Percentiles rank a stretch among this genome's conserved stretches.
Conservation (phyloP, 371 early-diverging fungal genomes). For the Rhizopus stolonifer region DNA sequence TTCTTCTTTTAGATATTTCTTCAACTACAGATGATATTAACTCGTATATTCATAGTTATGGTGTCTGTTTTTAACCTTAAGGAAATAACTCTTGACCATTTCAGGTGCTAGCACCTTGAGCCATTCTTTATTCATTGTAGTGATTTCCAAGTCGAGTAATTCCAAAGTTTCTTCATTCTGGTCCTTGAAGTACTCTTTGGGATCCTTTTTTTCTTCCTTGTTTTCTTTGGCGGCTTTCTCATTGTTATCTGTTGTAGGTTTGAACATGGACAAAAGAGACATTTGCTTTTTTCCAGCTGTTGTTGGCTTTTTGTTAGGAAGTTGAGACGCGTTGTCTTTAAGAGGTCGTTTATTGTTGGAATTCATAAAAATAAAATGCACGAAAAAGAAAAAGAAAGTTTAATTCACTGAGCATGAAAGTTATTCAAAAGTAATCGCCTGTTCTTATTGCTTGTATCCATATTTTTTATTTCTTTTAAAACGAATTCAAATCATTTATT, state of each 20-base stretch:
- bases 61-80: conserved; percentile 42
- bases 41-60: background rate
- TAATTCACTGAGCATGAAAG: no score
- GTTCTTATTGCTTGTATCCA: no score
- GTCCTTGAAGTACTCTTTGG: conserved; percentile 21
- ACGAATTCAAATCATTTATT: no score
- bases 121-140: conserved; percentile 79
- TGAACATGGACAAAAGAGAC: conserved; percentile 38
- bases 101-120: conserved; percentile 66
- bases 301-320: conserved; percentile 12
- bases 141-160: conserved; percentile 68
- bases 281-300: conserved; percentile 22
- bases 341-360: conserved; percentile 10
- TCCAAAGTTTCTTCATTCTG: conserved; percentile 43
- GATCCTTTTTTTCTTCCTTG: conserved; percentile 5
- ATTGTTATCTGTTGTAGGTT: conserved; percentile 13
- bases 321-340: conserved; percentile 17
- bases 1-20: conserved; percentile 64
- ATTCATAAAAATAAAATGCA: background rate
- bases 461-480: no score
- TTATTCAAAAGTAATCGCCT: no score
- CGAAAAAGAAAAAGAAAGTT: background rate
- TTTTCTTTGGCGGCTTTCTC: background rate
- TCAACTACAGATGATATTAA: conserved; percentile 50
- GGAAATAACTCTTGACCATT: conserved; percentile 78